Evolutionary conservation across 371 early-diverging fungal species (phyloP).

Genomic region (Rhizomucor pusillus): DNA sequence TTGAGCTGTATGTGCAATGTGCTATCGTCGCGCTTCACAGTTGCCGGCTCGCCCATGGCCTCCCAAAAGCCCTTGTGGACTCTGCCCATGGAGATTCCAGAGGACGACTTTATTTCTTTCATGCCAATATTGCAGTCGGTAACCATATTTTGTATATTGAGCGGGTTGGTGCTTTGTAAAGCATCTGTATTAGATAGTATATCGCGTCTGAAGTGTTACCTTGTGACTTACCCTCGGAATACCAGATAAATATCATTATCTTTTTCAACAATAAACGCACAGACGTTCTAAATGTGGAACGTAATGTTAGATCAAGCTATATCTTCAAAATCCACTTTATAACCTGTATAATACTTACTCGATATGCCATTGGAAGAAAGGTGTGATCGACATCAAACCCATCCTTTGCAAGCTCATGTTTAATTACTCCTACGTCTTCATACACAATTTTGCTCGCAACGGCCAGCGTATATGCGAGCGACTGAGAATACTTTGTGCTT

Average conservation of each 20-base stretch:
- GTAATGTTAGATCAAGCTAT: background rate
- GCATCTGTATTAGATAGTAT: too few relatives aligned
- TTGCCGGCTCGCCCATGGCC: conserved; percentile 52
- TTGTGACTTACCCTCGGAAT: conserved; percentile 49
- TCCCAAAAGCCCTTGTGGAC: conserved; percentile 62
- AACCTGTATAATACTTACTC: conserved; percentile 24
- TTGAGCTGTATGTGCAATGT: conserved; percentile 33
- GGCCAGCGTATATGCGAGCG: conserved; percentile 54
- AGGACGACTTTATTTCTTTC: conserved; percentile 40
- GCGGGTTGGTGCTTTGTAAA: conserved; percentile 59
- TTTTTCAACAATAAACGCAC: conserved; percentile 59
- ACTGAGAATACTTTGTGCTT: conserved; percentile 40
- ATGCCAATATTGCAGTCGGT: conserved; percentile 53
- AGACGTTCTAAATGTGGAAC: conserved; percentile 45
- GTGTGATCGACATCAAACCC: conserved; percentile 55
- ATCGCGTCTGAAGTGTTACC: background rate
- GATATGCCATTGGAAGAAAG: conserved; percentile 57
- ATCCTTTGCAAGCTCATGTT: conserved; percentile 50
- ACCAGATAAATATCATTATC: conserved; percentile 57
- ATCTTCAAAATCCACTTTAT: background rate
- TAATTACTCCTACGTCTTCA: conserved; percentile 55
- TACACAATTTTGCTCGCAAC: conserved; percentile 56
- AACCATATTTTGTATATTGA: conserved; percentile 61
- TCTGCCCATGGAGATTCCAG: conserved; percentile 48
- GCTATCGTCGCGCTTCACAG: conserved; percentile 7